Conservation (phyloP, 208 protist genomes). For the Angomonas deanei region DNA sequence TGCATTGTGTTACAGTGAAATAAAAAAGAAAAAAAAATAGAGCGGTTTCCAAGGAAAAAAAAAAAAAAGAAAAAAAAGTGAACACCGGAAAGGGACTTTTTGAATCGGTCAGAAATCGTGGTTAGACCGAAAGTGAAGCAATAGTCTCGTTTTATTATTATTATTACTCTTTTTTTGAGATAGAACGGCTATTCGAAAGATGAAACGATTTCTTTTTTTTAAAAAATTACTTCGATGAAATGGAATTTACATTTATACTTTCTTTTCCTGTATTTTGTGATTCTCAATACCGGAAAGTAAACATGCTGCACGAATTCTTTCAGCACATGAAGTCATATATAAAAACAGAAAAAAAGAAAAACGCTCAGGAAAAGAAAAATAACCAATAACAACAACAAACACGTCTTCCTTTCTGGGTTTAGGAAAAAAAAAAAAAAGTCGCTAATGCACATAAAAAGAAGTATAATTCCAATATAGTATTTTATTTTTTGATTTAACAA, state of each 20-base stretch:
- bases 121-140: too few relatives aligned
- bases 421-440: background rate
- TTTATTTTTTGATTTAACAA: background rate
- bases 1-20: background rate
- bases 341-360: background rate
- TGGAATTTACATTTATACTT: too few relatives aligned
- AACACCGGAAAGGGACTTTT: background rate
- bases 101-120: too few relatives aligned
- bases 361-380: background rate
- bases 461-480: background rate
- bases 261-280: background rate
- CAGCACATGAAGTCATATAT: background rate
- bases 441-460: background rate
- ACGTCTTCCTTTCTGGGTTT: too few relatives aligned
- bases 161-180: background rate
- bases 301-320: background rate
- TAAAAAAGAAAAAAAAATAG: conserved; percentile 9
- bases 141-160: too few relatives aligned
- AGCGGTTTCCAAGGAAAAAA: conserved; percentile 10
- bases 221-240: too few relatives aligned
- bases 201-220: background rate
- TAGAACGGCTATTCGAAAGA: background rate
- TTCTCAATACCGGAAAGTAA: too few relatives aligned
- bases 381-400: background rate
- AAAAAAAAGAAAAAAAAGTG: conserved; percentile 10